Evolutionary conservation across 1,284 basidiomycete genomes (phyloP), one percentile per base, ranked within the genome.

Genomic region (Mycena citricolor): DNA sequence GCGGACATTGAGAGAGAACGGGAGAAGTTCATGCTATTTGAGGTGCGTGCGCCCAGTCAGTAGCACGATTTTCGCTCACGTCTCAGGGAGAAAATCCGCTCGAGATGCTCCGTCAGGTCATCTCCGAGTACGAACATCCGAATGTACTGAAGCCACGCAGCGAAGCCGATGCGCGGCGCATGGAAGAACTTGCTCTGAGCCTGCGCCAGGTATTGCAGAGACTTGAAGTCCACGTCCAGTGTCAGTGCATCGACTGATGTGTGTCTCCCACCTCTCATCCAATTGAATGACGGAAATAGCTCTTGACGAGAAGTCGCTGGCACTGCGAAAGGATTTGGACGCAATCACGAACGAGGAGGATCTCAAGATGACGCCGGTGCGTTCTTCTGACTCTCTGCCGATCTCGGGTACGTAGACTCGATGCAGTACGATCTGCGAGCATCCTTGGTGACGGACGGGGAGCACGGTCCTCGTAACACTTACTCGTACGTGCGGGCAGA

Each of bases 51-150:
- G 6, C 32, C 13, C 26, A 13, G 16, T n/a, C n/a, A n/a, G n/a
- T n/a, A n/a, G n/a, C n/a, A n/a, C n/a, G n/a, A n/a, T n/a, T n/a
- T n/a, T n/a, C n/a, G n/a, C n/a, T n/a, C n/a, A n/a, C 38, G 39
- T 46, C 48, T 6, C 48, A 88, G 84, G 73, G 74, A 34, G 69
- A 76, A 55, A 81, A 88, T 55, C 72, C 76, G 1, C 55, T 86
- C 29, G 73, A 73, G 32, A 76, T 83, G 52, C 59, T 90, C 31
- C 70, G 71, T 12, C 71, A 78, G 4, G 66, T 78, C 1, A 67
- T 86, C 19, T 68, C 83, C 49, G 89, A 89, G 57, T 86, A 79
- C 58, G 82, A 87, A n/a, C n/a, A n/a, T n/a, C n/a, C n/a, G 58
- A 64, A 79, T 32, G 67, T 86, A 3, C 84, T 83, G 2, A 59